phyloP scores from a whole-genome alignment of 177 flowering plant genomes.

The Vitis hybrid region DNA sequence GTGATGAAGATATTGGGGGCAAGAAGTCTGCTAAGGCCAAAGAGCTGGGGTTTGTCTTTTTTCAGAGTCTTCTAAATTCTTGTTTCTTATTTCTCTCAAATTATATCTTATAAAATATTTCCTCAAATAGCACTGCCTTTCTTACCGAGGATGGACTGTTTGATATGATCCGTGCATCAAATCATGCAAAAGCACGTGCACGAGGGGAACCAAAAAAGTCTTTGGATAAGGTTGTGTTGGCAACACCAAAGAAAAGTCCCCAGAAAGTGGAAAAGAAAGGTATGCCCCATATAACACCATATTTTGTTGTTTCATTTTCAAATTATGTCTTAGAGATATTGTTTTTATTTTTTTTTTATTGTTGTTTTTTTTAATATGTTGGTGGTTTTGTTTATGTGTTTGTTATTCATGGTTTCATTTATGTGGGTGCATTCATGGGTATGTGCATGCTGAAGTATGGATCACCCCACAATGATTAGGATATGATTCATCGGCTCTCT shows the following conservation, averaged over 20 bases:
- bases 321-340: not conserved
- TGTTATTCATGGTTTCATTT: no score
- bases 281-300: constrained; percentile 27
- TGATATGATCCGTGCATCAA: constrained; percentile 81
- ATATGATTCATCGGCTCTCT: no score
- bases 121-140: constrained; percentile 60
- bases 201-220: constrained; percentile 38
- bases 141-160: constrained; percentile 93
- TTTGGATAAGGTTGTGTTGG: constrained; percentile 27
- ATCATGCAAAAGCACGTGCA: constrained; percentile 34
- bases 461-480: no score
- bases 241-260: constrained; percentile 48
- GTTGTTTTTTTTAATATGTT: not conserved
- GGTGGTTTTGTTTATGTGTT: no score
- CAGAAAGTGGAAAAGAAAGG: constrained; percentile 54
- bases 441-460: no score
- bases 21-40: constrained; percentile 83
- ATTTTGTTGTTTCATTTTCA: not conserved
- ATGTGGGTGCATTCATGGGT: no score
- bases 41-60: constrained; percentile 76
- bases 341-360: not conserved
- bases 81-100: not conserved
- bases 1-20: constrained; percentile 97
- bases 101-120: no score
- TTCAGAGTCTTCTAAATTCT: not conserved